These are phyloP conservation scores for Postia placenta DNA, from an alignment of 768 basidiomycete genomes.

Conservation along the genomic window DNA sequence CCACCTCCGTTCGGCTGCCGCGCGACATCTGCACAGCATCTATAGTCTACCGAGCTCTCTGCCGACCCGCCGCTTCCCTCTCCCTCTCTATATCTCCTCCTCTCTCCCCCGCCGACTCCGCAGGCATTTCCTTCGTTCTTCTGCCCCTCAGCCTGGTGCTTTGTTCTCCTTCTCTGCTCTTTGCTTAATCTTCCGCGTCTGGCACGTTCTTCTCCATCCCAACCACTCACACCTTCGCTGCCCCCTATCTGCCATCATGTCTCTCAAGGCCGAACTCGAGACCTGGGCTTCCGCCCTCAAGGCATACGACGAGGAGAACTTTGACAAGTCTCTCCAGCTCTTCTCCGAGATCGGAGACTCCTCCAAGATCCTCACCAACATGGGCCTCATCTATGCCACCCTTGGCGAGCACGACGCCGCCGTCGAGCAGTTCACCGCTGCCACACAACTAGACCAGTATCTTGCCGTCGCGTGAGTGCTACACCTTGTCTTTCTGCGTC, in stretches of 20 bases:
- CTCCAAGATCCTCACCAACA: constrained; percentile 88
- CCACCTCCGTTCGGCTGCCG: too few relatives aligned
- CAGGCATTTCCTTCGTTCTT: background rate
- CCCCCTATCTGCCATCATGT: constrained; percentile 20
- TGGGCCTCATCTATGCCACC: constrained; percentile 91
- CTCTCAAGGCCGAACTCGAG: constrained; percentile 59
- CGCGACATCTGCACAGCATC: too few relatives aligned
- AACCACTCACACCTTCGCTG: background rate
- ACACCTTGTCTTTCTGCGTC: constrained; percentile 1
- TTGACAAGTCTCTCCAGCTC: constrained; percentile 63
- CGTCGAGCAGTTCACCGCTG: constrained; percentile 73
- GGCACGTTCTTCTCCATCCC: background rate
- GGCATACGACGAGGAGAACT: constrained; percentile 84
- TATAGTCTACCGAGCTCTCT: too few relatives aligned
- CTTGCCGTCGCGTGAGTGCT: constrained; percentile 78
- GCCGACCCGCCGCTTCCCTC: background rate
- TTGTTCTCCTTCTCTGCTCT: background rate
- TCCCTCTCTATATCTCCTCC: background rate
- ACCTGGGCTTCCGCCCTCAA: constrained; percentile 83
- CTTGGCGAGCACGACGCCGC: constrained; percentile 84
- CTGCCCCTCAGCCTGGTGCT: constrained; percentile 3
- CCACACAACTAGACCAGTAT: constrained; percentile 74
- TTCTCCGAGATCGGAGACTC: constrained; percentile 83
- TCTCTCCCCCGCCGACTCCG: background rate
- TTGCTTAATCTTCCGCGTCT: background rate